A percentile compares a stretch with the other conserved stretches of the same genome.
Evolutionary conservation across 1,284 basidiomycete species (phyloP).

Genomic region (Psilocybe mexicana): DNA sequence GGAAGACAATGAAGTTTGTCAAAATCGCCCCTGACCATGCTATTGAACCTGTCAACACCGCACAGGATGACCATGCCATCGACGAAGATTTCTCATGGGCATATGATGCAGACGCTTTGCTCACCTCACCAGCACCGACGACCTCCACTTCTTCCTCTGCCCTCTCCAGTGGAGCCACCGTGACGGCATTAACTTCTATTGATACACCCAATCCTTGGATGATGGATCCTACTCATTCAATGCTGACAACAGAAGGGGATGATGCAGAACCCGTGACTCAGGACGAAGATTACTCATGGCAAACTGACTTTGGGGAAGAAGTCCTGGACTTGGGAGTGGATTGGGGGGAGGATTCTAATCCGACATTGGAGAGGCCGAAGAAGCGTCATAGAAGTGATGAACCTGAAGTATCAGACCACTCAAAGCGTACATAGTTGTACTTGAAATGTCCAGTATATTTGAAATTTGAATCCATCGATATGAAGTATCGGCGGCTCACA

Average conservation of each 20-base stretch:
- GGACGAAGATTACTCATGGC: slow-evolving; percentile 15
- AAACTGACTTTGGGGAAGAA: slow-evolving; percentile 2
- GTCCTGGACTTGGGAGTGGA: slow-evolving; percentile 7
- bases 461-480: slow-evolving; percentile 2
- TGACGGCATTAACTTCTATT: background rate
- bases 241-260: background rate
- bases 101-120: slow-evolving; percentile 33
- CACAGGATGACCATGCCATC: slow-evolving; percentile 5
- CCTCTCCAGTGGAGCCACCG: background rate
- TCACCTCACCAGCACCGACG: slow-evolving; percentile 3
- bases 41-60: background rate
- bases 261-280: slow-evolving; percentile 12
- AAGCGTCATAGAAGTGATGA: slow-evolving; percentile 28
- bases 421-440: background rate
- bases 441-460: slow-evolving; percentile 4
- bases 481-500: background rate
- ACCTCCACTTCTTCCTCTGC: background rate
- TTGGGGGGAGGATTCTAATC: slow-evolving; percentile 12
- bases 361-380: slow-evolving; percentile 19
- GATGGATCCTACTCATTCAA: slow-evolving; percentile 9
- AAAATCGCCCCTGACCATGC: slow-evolving; percentile 22
- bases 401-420: slow-evolving; percentile 4
- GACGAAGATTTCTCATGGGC: slow-evolving; percentile 44
- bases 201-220: slow-evolving; percentile 14
- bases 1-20: slow-evolving; percentile 50